A percentile compares a stretch with the other conserved stretches of the same genome.
Evolutionary conservation across 495 filamentous ascomycete genomes (phyloP).

Genomic region (Paragyromitra xinjiangensis): DNA sequence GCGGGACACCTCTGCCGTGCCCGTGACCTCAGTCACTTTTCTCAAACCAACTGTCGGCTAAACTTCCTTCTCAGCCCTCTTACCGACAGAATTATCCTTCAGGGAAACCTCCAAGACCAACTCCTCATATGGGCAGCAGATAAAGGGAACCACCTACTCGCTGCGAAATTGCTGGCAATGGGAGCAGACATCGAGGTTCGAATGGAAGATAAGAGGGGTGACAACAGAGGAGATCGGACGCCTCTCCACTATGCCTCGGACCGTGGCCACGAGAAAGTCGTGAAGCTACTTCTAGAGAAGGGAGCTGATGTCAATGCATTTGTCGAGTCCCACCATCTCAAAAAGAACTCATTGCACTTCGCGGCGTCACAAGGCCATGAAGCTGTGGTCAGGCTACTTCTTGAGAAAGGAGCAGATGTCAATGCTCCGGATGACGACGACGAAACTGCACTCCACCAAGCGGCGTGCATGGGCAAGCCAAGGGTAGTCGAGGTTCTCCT

Average conservation of each 20-base stretch:
- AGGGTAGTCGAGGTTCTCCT: constrained; percentile 37
- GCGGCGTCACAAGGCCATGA: constrained; percentile 40
- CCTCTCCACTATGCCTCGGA: constrained; percentile 35
- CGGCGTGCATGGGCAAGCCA: constrained; percentile 25
- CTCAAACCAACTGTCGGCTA: constrained; percentile 18
- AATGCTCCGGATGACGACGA: constrained; percentile 24
- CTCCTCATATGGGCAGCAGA: constrained; percentile 19
- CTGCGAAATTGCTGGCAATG: constrained; percentile 10
- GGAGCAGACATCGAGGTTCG: constrained; percentile 31
- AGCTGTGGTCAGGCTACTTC: constrained; percentile 23
- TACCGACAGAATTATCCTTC: constrained; percentile 12
- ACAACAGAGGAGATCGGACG: constrained; percentile 17
- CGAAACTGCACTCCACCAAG: constrained; percentile 40
- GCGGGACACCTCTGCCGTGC: constrained; percentile 10
- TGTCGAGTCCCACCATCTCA: neutral
- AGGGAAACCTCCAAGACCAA: neutral
- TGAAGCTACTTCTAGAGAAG: constrained; percentile 33
- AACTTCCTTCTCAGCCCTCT: constrained; percentile 5
- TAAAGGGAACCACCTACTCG: constrained; percentile 10
- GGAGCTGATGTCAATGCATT: constrained; percentile 40
- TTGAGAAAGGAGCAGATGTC: constrained; percentile 46
- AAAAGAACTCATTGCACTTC: constrained; percentile 25
- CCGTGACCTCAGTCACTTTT: constrained; percentile 34
- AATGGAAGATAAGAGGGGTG: neutral
- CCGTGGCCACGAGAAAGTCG: constrained; percentile 22